Conservation (phyloP, 2,329 filamentous ascomycete species). For the Herpotrichia juniperi region DNA sequence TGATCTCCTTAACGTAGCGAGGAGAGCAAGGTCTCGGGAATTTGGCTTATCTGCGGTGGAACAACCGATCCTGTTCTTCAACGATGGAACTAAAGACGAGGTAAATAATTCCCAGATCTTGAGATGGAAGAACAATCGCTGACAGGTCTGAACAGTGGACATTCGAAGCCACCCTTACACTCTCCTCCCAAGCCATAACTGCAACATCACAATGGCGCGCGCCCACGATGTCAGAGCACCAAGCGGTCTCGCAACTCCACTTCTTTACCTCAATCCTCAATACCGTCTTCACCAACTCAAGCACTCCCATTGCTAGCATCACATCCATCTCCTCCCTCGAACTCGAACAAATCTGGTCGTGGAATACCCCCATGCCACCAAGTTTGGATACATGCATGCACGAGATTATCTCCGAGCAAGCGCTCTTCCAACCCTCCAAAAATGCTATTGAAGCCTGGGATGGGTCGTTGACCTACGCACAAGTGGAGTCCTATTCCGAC, state of each 20-base stretch:
- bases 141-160: constrained; percentile 28
- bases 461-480: constrained; percentile 40
- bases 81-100: constrained; percentile 37
- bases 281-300: constrained; percentile 41
- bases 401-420: constrained; percentile 51
- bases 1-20: constrained; percentile 22
- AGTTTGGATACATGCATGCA: constrained; percentile 55
- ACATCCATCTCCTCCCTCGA: constrained; percentile 42
- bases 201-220: constrained; percentile 52
- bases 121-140: background rate
- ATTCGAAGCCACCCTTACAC: constrained; percentile 30
- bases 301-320: constrained; percentile 21
- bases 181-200: constrained; percentile 34
- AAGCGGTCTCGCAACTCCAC: constrained; percentile 51
- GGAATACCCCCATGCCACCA: constrained; percentile 54
- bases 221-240: constrained; percentile 50
- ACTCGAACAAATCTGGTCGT: constrained; percentile 54
- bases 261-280: constrained; percentile 46
- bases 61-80: constrained; percentile 23
- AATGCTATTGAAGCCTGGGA: constrained; percentile 48
- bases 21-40: constrained; percentile 17
- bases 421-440: constrained; percentile 39
- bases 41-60: constrained; percentile 1
- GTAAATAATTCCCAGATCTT: constrained; percentile 15
- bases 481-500: constrained; percentile 42